These are phyloP conservation scores for Cordyceps farinosa DNA, from an alignment of 2,329 filamentous ascomycete species.

Conservation along the genomic window DNA sequence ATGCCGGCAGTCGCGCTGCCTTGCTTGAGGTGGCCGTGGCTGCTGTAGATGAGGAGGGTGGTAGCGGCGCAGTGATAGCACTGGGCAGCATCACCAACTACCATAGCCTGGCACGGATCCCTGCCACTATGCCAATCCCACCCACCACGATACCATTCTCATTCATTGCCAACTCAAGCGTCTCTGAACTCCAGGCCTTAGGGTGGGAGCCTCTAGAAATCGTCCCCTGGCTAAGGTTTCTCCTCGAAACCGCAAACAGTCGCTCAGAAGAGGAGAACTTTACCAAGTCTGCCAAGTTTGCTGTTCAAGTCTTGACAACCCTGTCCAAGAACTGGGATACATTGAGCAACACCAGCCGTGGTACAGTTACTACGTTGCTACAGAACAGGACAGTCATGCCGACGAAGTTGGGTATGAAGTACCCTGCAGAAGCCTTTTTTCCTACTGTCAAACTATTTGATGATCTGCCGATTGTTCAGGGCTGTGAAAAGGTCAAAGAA, in stretches of 20 bases:
- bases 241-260: slow-evolving; percentile 65
- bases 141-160: slow-evolving; percentile 77
- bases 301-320: slow-evolving; percentile 71
- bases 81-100: slow-evolving; percentile 73
- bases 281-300: slow-evolving; percentile 68
- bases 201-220: slow-evolving; percentile 85
- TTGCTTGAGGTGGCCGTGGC: slow-evolving; percentile 80
- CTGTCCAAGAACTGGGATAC: slow-evolving; percentile 89
- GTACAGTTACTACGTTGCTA: slow-evolving; percentile 61
- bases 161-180: slow-evolving; percentile 69
- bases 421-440: slow-evolving; percentile 84
- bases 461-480: slow-evolving; percentile 78
- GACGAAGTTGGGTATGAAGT: slow-evolving; percentile 85
- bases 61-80: slow-evolving; percentile 68
- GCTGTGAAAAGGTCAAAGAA: slow-evolving; percentile 78
- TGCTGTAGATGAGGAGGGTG: slow-evolving; percentile 58
- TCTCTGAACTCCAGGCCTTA: slow-evolving; percentile 69
- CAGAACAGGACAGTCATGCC: slow-evolving; percentile 73
- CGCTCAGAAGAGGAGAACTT: slow-evolving; percentile 64
- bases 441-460: slow-evolving; percentile 92
- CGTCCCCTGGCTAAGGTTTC: slow-evolving; percentile 77
- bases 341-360: slow-evolving; percentile 63
- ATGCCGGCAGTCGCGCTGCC: slow-evolving; percentile 60
- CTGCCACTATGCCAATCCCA: slow-evolving; percentile 75
- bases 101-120: slow-evolving; percentile 72